A percentile compares a stretch with the other conserved stretches of the same genome.
phyloP scores from a whole-genome alignment of 2,329 filamentous ascomycete genomes.

The Pleochaeta shiraiana region DNA sequence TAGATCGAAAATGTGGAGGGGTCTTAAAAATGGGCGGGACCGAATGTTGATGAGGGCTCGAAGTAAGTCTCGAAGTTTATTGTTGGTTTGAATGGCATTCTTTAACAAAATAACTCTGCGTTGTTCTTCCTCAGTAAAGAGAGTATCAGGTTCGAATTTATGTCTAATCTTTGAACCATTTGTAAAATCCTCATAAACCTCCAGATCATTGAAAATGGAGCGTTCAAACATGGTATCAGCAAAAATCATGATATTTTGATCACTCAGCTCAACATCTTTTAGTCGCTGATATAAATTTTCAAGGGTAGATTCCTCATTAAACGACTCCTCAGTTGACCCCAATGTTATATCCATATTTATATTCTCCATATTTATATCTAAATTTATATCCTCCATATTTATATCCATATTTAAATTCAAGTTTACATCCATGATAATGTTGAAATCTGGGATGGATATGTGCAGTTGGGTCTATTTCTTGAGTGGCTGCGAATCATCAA shows the following conservation, averaged over 20 bases:
- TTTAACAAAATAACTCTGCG: background rate
- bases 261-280: background rate
- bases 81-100: background rate
- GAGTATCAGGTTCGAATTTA: background rate
- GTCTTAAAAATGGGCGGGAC: background rate
- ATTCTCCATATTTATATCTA: too few species aligned
- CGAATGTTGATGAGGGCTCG: background rate
- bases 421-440: too few species aligned
- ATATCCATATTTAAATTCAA: too few species aligned
- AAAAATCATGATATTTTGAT: background rate
- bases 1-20: background rate
- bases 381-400: too few species aligned
- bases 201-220: background rate
- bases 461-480: too few species aligned
- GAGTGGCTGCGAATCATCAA: too few species aligned
- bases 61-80: background rate
- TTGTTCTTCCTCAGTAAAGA: background rate
- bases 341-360: too few species aligned
- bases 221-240: background rate
- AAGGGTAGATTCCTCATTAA: too few species aligned
- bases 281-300: background rate
- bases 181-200: background rate
- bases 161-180: background rate
- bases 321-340: too few species aligned
- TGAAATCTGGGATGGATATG: too few species aligned